Conservation (phyloP, 805 yeast genomes). For the Zygotorulaspora sp. region DNA sequence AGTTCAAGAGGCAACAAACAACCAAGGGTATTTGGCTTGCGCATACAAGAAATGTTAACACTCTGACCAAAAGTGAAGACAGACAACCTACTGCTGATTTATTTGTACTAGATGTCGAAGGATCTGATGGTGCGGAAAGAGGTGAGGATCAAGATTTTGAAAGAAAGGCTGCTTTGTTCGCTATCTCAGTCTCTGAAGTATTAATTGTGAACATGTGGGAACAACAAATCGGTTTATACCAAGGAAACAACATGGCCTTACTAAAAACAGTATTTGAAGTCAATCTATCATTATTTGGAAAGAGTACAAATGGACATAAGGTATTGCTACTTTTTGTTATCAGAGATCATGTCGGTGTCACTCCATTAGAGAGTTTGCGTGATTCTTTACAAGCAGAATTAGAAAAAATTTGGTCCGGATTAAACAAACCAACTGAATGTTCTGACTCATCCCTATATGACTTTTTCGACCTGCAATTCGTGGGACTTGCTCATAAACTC, state of each 20-base stretch:
- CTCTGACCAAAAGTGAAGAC: slow-evolving; percentile 16
- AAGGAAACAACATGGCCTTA: slow-evolving; percentile 96
- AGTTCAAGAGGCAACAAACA: slow-evolving; percentile 74
- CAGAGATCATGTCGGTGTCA: slow-evolving; percentile 84
- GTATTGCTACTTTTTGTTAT: slow-evolving; percentile 79
- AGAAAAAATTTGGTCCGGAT: slow-evolving; percentile 67
- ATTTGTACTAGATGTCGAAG: slow-evolving; percentile 95
- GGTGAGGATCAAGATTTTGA: slow-evolving; percentile 99
- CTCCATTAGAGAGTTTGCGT: slow-evolving; percentile 71
- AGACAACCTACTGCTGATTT: slow-evolving; percentile 37
- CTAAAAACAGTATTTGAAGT: slow-evolving; percentile 96
- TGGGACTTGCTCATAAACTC: slow-evolving; percentile 78
- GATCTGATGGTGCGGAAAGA: slow-evolving; percentile 95
- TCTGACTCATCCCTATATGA: slow-evolving; percentile 55
- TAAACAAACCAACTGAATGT: slow-evolving; percentile 68
- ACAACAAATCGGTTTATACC: slow-evolving; percentile 92
- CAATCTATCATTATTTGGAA: slow-evolving; percentile 77
- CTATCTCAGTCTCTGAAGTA: slow-evolving; percentile 85
- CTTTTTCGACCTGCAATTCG: slow-evolving; percentile 81
- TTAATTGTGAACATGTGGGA: slow-evolving; percentile 95
- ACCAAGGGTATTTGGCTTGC: slow-evolving; percentile 82
- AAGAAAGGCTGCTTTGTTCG: slow-evolving; percentile 92
- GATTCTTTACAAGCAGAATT: slow-evolving; percentile 68
- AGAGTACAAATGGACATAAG: slow-evolving; percentile 50
- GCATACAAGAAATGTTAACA: slow-evolving; percentile 43